These are phyloP conservation scores for Epichloe glyceriae DNA, from an alignment of 2,329 filamentous ascomycete genomes.

Conservation along the genomic window DNA sequence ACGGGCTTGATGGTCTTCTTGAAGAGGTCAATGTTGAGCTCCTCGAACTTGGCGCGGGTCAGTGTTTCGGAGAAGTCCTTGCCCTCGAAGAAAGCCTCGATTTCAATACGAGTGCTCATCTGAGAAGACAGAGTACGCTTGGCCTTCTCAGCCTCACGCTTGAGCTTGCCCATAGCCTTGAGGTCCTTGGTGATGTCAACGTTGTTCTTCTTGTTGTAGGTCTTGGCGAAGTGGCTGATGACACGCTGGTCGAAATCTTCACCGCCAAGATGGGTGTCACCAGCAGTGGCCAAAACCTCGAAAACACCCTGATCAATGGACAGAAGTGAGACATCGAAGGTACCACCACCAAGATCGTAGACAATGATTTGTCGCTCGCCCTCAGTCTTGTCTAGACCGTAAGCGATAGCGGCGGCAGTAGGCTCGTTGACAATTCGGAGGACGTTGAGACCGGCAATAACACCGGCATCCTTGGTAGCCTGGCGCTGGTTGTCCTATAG, in stretches of 20 bases:
- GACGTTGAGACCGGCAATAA: constrained; percentile 85
- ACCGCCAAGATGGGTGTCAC: constrained; percentile 96
- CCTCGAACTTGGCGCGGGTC: constrained; percentile 97
- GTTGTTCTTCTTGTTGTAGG: constrained; percentile 95
- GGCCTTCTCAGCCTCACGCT: constrained; percentile 98
- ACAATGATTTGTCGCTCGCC: constrained; percentile 82
- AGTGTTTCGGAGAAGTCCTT: constrained; percentile 97
- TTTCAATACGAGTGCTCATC: constrained; percentile 88
- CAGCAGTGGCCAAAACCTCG: constrained; percentile 85
- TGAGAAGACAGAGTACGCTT: constrained; percentile 95
- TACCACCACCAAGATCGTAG: constrained; percentile 89
- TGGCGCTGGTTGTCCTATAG: constrained; percentile 75
- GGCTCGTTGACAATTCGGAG: constrained; percentile 96
- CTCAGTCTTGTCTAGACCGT: constrained; percentile 78
- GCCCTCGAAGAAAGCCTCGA: constrained; percentile 93
- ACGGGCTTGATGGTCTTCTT: constrained; percentile 99
- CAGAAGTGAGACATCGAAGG: constrained; percentile 86
- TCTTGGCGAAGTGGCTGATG: constrained; percentile 92
- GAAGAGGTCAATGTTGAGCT: constrained; percentile 97
- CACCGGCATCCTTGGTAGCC: constrained; percentile 89
- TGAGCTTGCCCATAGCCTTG: constrained; percentile 98
- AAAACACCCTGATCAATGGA: constrained; percentile 88
- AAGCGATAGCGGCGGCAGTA: constrained; percentile 88
- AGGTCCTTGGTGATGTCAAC: constrained; percentile 88
- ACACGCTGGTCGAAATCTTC: constrained; percentile 98